Conservation (phyloP, 2,329 filamentous ascomycete species). For the Ceratocystis alfenasii region DNA sequence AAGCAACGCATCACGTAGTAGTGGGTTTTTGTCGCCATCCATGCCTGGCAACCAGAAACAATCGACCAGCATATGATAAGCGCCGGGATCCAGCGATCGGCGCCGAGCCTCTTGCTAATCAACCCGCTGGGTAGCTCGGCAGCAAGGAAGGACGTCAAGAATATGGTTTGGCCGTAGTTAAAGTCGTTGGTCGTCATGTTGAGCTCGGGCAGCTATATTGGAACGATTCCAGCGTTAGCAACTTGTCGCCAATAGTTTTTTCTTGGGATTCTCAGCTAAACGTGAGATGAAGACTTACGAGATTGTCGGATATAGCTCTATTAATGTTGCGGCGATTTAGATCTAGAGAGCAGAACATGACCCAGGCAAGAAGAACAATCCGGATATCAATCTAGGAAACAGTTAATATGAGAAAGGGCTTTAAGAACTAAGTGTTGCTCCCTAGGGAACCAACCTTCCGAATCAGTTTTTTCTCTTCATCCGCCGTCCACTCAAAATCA, state of each 20-base stretch:
- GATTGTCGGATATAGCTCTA: slow-evolving; percentile 33
- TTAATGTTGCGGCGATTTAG: slow-evolving; percentile 39
- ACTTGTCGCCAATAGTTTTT: not conserved
- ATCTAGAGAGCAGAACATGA: slow-evolving; percentile 39
- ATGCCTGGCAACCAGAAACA: slow-evolving; percentile 32
- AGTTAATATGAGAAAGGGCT: not conserved
- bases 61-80: slow-evolving; percentile 34
- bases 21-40: slow-evolving; percentile 29
- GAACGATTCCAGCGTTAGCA: not conserved
- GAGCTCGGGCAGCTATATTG: slow-evolving; percentile 30
- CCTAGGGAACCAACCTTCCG: slow-evolving; percentile 26
- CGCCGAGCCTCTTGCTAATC: slow-evolving; percentile 40
- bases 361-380: slow-evolving; percentile 30
- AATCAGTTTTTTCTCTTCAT: slow-evolving; percentile 38
- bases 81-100: slow-evolving; percentile 36
- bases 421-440: not conserved
- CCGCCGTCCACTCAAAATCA: slow-evolving; percentile 33
- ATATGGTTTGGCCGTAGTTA: slow-evolving; percentile 36
- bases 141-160: slow-evolving; percentile 35
- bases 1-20: slow-evolving; percentile 35
- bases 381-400: slow-evolving; percentile 20
- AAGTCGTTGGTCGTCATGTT: slow-evolving; percentile 37
- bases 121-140: slow-evolving; percentile 40
- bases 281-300: slow-evolving; percentile 25
- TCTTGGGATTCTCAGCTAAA: slow-evolving; percentile 18